phyloP scores from a whole-genome alignment of 2,329 filamentous ascomycete species.

The Colletotrichum salicis region DNA sequence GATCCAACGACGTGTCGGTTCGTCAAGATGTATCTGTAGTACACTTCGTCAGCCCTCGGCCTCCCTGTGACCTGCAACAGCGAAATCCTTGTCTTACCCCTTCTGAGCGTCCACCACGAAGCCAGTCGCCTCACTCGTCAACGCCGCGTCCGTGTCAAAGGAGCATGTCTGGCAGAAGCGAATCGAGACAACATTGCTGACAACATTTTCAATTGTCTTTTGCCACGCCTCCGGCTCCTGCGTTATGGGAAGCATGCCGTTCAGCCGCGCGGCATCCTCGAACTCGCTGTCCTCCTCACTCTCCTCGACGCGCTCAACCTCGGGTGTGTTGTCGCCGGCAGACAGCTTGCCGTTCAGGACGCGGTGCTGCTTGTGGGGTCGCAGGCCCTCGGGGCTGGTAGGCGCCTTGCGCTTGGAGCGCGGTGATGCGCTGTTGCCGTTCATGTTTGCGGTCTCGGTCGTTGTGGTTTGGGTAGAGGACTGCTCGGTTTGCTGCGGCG shows the following conservation, averaged over 20 bases:
- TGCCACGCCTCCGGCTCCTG: slow-evolving; percentile 78
- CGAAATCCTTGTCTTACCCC: slow-evolving; percentile 66
- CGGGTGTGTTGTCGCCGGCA: slow-evolving; percentile 61
- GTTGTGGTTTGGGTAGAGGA: slow-evolving; percentile 4
- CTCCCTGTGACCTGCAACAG: not conserved
- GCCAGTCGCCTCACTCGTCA: slow-evolving; percentile 95
- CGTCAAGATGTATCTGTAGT: slow-evolving; percentile 77
- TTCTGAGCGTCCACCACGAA: slow-evolving; percentile 96
- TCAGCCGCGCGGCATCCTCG: slow-evolving; percentile 47
- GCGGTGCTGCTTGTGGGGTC: slow-evolving; percentile 55
- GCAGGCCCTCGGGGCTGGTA: slow-evolving; percentile 51
- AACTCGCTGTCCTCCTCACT: slow-evolving; percentile 53
- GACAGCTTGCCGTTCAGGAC: slow-evolving; percentile 61
- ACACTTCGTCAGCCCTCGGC: not conserved
- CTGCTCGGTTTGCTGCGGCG: slow-evolving; percentile 1
- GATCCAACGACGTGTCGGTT: slow-evolving; percentile 94
- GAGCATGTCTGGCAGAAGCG: slow-evolving; percentile 98
- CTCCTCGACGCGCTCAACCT: slow-evolving; percentile 46
- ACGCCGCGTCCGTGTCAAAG: slow-evolving; percentile 95
- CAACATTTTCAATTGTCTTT: slow-evolving; percentile 91
- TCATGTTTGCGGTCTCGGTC: slow-evolving; percentile 50
- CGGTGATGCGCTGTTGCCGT: slow-evolving; percentile 51
- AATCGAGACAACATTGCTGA: slow-evolving; percentile 97
- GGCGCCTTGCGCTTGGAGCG: slow-evolving; percentile 65
- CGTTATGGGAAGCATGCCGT: slow-evolving; percentile 32